A percentile compares a stretch with the other conserved stretches of the same genome.
These are phyloP conservation scores for Penicillium sp. DNA, from an alignment of 2,329 filamentous ascomycete genomes.

Conservation along the genomic window DNA sequence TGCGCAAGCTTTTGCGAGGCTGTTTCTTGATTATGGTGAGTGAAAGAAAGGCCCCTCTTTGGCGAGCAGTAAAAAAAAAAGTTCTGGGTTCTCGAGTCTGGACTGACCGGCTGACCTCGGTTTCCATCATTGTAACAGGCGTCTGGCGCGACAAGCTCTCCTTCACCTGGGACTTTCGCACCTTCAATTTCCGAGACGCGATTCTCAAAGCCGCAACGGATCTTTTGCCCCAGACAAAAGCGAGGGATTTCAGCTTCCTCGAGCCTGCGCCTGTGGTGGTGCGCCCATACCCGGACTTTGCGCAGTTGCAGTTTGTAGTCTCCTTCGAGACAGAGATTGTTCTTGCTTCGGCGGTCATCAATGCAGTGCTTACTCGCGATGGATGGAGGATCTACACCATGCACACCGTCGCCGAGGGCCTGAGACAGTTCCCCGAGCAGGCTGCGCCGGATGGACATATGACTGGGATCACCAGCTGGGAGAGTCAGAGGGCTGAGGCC, in stretches of 20 bases:
- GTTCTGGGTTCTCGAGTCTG: not conserved
- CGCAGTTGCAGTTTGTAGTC: conserved; percentile 36
- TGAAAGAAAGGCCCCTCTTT: not conserved
- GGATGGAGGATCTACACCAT: conserved; percentile 43
- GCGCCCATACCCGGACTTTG: conserved; percentile 36
- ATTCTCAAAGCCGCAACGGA: conserved; percentile 41
- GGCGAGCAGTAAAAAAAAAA: not conserved
- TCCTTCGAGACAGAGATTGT: conserved; percentile 38
- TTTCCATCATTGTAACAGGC: conserved; percentile 22
- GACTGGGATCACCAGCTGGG: conserved; percentile 39
- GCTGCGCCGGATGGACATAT: conserved; percentile 39
- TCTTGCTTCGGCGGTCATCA: conserved; percentile 35
- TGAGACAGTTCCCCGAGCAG: conserved; percentile 38
- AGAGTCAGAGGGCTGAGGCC: conserved; percentile 33
- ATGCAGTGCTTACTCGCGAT: conserved; percentile 37
- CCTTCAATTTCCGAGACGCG: conserved; percentile 38
- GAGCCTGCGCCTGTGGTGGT: conserved; percentile 27
- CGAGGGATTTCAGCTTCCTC: conserved; percentile 33
- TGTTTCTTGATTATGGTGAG: conserved; percentile 33
- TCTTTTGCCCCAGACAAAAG: conserved; percentile 36
- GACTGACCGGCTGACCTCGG: conserved; percentile 1
- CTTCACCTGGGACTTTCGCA: conserved; percentile 44
- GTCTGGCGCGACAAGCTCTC: conserved; percentile 45
- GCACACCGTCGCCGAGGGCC: conserved; percentile 40
- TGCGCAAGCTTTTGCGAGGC: conserved; percentile 29